A percentile compares a stretch with the other conserved stretches of the same genome.
Conservation (phyloP, 83 land plant genomes). For the Thuja plicata region DNA sequence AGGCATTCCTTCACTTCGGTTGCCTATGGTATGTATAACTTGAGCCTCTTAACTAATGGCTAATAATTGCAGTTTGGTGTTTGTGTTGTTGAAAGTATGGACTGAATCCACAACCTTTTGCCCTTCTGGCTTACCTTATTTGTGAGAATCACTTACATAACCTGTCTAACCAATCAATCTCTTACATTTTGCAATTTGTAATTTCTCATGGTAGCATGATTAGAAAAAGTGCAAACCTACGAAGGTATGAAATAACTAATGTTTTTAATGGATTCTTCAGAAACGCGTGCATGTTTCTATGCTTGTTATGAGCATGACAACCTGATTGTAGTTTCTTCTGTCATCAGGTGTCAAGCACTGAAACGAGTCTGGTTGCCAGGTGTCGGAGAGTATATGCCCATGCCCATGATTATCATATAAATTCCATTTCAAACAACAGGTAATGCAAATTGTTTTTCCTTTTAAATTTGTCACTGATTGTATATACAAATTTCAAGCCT, state of each 20-base stretch:
- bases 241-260: neutral
- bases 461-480: neutral
- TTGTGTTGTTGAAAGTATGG: neutral
- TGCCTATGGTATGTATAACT: constrained; percentile 82
- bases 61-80: neutral
- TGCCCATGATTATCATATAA: constrained; percentile 90
- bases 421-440: constrained; percentile 92
- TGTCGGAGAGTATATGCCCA: constrained; percentile 81
- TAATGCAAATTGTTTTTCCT: constrained; percentile 10
- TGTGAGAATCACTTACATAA: neutral
- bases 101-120: neutral
- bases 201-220: neutral
- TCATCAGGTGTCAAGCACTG: constrained; percentile 76
- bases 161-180: neutral
- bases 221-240: neutral
- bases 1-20: constrained; percentile 61
- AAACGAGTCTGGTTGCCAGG: constrained; percentile 65
- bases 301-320: neutral
- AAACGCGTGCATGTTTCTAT: neutral
- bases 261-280: neutral
- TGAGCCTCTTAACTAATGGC: neutral
- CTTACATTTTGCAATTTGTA: neutral
- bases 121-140: neutral
- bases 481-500: neutral
- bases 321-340: neutral